Evolutionary conservation across 148 eudicot species (phyloP), one percentile per base, ranked within the genome.

Genomic region (Spergularia bocconei): DNA sequence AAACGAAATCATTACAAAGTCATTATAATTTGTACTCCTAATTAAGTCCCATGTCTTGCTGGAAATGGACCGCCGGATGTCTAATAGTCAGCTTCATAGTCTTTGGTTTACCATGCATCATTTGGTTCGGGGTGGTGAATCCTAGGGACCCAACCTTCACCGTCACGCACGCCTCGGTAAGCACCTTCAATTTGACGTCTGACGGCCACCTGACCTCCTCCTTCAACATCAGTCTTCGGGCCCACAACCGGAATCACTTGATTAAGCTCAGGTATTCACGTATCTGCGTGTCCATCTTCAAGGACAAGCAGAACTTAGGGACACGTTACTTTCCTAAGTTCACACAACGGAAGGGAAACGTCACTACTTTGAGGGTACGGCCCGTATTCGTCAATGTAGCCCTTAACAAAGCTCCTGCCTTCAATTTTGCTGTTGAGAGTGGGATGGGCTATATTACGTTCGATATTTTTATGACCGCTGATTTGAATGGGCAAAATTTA

Each of bases 111-210:
- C 58, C 58, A 36, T 2, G 15, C 3, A 41, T 67, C 38, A n/a
- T 67, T 53, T 47, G 4, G 53, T 41, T 44, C 70, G 5, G 10
- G 5, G 23, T 39, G 4, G 39, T 23, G 13, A 33, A 25, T 17
- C 44, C 66, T 63, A 77, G 69, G n/a, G 51, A 70, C 51, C 79
- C 79, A 0, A 52, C 71, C 12, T 69, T 77, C 75, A 68, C 63
- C 68, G 48, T 77, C 59, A 53, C 51, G n/a, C 36, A 17, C n/a
- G 75, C 79, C 29, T 17, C 74, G 1, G 16, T 70, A 17, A 51
- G 21, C 55, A 66, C n/a, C 50, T 78, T 62, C 72, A 78, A 78
- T 10, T 64, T 78, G 59, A 78, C 81, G 13, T 29, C 81, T 48
- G 72, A 72, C 50, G 69, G 66, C 44, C 75, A 72, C 66, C 65